Conservation (phyloP, 2,329 filamentous ascomycete genomes). For the Penicillium sp. region DNA sequence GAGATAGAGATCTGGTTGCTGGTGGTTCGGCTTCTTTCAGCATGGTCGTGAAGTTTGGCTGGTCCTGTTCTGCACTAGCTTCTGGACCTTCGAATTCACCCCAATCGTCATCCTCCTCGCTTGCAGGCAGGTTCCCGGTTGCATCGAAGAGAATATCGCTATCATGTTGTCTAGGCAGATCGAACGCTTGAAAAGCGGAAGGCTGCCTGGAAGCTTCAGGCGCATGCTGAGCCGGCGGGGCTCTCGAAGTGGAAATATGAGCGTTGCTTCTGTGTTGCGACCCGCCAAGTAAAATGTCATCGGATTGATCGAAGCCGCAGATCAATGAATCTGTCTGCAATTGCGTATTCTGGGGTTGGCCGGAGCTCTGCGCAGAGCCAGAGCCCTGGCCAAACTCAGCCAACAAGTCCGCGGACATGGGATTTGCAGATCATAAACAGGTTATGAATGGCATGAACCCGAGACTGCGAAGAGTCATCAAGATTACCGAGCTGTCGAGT, state of each 20-base stretch:
- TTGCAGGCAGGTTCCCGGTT: conserved; percentile 25
- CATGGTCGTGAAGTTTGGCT: neutral
- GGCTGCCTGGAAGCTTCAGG: conserved; percentile 4
- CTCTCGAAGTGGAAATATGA: neutral
- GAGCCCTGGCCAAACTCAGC: conserved; percentile 46
- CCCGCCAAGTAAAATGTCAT: conserved; percentile 18
- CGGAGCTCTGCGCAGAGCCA: conserved; percentile 16
- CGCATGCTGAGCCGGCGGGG: conserved; percentile 4
- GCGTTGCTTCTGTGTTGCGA: neutral
- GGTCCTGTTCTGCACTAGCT: conserved; percentile 10
- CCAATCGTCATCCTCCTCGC: conserved; percentile 41
- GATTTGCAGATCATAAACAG: conserved; percentile 5
- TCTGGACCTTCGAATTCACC: conserved; percentile 44
- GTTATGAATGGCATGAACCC: neutral
- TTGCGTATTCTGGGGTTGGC: conserved; percentile 7
- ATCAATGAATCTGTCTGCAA: conserved; percentile 21
- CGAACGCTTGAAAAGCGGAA: conserved; percentile 10
- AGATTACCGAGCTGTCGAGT: neutral
- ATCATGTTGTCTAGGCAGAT: conserved; percentile 23
- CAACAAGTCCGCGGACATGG: conserved; percentile 53
- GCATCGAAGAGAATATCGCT: conserved; percentile 63
- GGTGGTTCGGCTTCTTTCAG: neutral
- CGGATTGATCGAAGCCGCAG: conserved; percentile 19
- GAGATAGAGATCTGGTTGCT: neutral
- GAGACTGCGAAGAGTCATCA: neutral